Evolutionary conservation across 768 basidiomycete species (phyloP).

Genomic region (Mycena vulgaris): DNA sequence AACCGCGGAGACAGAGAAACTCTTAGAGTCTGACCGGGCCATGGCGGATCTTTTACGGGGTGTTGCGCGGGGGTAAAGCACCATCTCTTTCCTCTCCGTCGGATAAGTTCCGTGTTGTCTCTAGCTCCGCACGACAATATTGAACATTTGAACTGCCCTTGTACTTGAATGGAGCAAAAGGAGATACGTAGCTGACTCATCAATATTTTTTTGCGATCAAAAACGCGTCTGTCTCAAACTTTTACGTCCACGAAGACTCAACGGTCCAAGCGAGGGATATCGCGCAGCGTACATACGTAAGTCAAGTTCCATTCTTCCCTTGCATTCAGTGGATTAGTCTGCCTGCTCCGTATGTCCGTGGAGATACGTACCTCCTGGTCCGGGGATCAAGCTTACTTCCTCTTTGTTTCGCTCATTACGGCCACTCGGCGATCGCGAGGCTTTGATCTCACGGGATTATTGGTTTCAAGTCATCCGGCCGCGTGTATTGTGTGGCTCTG

Average conservation of each 20-base stretch:
- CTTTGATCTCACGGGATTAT: constrained; percentile 1
- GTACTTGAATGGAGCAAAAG: not conserved
- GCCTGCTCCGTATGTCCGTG: not conserved
- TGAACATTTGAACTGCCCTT: not conserved
- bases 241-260: constrained; percentile 9
- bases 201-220: constrained; percentile 1
- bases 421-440: constrained; percentile 34
- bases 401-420: constrained; percentile 16
- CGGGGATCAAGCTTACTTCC: not conserved
- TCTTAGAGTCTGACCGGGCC: constrained; percentile 15
- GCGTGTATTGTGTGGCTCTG: not conserved
- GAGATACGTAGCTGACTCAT: constrained; percentile 3
- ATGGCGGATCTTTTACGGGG: constrained; percentile 24
- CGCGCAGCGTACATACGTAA: not conserved
- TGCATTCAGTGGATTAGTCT: not conserved
- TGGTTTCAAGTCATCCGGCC: constrained; percentile 23
- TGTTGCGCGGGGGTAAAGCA: not conserved
- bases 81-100: too few species aligned
- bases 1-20: constrained; percentile 12
- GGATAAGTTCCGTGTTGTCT: not conserved
- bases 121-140: not conserved
- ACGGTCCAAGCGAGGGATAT: constrained; percentile 21
- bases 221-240: not conserved
- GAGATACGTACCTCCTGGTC: not conserved
- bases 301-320: not conserved